Evolutionary conservation across 352 stramenopile genomes (phyloP).

Genomic region (Globisporangium canariense): DNA sequence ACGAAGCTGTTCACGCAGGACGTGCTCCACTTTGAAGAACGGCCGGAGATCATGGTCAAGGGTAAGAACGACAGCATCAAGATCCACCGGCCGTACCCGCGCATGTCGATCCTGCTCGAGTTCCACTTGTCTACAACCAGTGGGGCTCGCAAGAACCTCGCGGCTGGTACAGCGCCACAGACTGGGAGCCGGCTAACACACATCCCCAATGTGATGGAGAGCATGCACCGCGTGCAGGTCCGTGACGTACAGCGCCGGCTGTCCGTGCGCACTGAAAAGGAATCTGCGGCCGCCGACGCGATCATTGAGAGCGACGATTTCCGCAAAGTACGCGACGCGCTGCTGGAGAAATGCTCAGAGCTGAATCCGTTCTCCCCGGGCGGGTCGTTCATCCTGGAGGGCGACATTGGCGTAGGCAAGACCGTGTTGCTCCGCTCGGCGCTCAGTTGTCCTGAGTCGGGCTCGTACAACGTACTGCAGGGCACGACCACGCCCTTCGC

Average conservation of each 20-base stretch:
- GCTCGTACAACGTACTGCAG: constrained; percentile 55
- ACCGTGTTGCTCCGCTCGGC: constrained; percentile 69
- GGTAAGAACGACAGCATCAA: constrained; percentile 91
- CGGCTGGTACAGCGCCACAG: background rate
- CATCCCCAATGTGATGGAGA: constrained; percentile 80
- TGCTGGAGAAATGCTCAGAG: constrained; percentile 64
- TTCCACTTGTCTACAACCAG: constrained; percentile 54
- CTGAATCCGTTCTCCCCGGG: constrained; percentile 63
- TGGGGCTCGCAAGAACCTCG: constrained; percentile 13
- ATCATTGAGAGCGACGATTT: constrained; percentile 74
- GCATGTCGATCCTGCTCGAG: constrained; percentile 81
- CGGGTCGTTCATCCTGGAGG: constrained; percentile 75
- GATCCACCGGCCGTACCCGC: constrained; percentile 82
- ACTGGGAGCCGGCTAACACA: constrained; percentile 28
- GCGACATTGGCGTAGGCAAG: constrained; percentile 83
- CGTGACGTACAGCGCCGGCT: constrained; percentile 69
- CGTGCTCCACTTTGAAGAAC: constrained; percentile 87
- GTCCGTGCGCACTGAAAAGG: constrained; percentile 45
- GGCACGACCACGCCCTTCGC: constrained; percentile 73
- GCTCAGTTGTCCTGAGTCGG: constrained; percentile 42
- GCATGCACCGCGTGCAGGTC: constrained; percentile 85
- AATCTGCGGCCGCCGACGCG: constrained; percentile 33
- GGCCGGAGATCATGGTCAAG: constrained; percentile 89
- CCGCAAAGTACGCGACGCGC: constrained; percentile 34
- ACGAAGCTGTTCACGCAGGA: constrained; percentile 85